These are phyloP conservation scores for Rhynchospora pubera DNA, from an alignment of 176 grass and related monocot species.

Conservation along the genomic window DNA sequence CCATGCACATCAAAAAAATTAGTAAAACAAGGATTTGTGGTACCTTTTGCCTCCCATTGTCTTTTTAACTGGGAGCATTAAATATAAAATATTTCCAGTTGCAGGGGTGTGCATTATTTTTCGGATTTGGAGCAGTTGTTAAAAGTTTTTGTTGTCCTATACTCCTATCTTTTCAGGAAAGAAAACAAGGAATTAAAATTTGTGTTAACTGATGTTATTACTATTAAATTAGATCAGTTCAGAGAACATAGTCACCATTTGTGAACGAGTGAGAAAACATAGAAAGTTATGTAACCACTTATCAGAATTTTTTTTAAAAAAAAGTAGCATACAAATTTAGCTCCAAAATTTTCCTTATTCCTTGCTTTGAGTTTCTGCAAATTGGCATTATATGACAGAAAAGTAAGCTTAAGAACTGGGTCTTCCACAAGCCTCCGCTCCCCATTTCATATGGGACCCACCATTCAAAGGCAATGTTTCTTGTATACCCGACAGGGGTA, in stretches of 20 bases:
- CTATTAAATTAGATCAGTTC: not conserved
- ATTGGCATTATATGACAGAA: constrained; percentile 44
- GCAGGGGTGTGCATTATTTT: not conserved
- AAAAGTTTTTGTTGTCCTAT: not conserved
- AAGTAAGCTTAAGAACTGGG: constrained; percentile 59
- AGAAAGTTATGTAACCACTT: not conserved
- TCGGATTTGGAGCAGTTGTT: not conserved
- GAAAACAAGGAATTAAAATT: not conserved
- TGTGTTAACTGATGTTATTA: not conserved
- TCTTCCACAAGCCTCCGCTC: constrained; percentile 74
- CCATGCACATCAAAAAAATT: not conserved
- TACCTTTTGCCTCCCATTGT: not conserved
- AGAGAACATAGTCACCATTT: not conserved
- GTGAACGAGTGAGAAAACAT: not conserved
- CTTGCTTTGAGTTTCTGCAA: constrained; percentile 23
- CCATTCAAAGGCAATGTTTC: constrained; percentile 93
- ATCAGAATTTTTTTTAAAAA: not conserved
- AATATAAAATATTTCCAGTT: not conserved
- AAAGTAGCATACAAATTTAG: not conserved
- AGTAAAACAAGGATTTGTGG: not conserved
- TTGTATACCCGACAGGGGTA: constrained; percentile 78
- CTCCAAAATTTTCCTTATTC: not conserved
- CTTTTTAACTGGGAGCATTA: not conserved
- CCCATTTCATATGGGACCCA: constrained; percentile 98
- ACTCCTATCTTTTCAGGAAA: not conserved